A percentile compares a stretch with the other conserved stretches of the same genome.
These are phyloP conservation scores for Asterophora lycoperdoides DNA, from an alignment of 768 basidiomycete species.

Conservation along the genomic window DNA sequence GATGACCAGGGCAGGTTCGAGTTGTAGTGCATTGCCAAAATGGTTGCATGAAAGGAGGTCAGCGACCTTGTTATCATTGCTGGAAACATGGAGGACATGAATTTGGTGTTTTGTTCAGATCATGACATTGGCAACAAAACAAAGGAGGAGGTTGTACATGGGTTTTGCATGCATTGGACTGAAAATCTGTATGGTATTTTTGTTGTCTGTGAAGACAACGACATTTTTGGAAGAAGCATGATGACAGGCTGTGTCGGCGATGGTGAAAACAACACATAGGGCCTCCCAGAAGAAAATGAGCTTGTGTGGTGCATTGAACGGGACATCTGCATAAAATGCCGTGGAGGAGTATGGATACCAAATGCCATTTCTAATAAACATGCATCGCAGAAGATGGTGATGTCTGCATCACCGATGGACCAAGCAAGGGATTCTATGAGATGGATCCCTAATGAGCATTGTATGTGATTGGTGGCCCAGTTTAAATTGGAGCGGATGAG, in stretches of 20 bases:
- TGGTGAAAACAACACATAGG: slow-evolving; percentile 14
- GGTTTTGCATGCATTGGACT: slow-evolving; percentile 18
- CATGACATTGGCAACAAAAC: slow-evolving; percentile 12
- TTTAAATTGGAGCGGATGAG: slow-evolving; percentile 18
- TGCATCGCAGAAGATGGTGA: slow-evolving; percentile 19
- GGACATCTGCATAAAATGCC: slow-evolving; percentile 14
- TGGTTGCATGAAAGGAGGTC: slow-evolving; percentile 23
- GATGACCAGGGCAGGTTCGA: not conserved
- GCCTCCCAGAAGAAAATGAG: slow-evolving; percentile 27
- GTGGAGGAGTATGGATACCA: slow-evolving; percentile 12
- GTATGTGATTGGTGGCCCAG: slow-evolving; percentile 26
- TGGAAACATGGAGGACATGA: slow-evolving; percentile 13
- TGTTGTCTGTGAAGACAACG: slow-evolving; percentile 26
- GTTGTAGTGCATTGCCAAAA: not conserved
- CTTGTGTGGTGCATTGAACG: not conserved
- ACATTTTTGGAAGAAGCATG: not conserved
- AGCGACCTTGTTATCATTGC: slow-evolving; percentile 19
- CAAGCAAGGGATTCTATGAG: slow-evolving; percentile 18
- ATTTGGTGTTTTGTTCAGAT: slow-evolving; percentile 7
- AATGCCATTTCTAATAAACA: slow-evolving; percentile 15
- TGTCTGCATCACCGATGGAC: slow-evolving; percentile 12
- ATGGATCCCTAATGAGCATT: slow-evolving; percentile 15
- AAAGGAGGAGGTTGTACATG: slow-evolving; percentile 17
- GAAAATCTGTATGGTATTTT: slow-evolving; percentile 27
- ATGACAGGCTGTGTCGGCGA: not conserved